phyloP scores from a whole-genome alignment of 169 alveolate species.

The Plasmodium malariae region DNA sequence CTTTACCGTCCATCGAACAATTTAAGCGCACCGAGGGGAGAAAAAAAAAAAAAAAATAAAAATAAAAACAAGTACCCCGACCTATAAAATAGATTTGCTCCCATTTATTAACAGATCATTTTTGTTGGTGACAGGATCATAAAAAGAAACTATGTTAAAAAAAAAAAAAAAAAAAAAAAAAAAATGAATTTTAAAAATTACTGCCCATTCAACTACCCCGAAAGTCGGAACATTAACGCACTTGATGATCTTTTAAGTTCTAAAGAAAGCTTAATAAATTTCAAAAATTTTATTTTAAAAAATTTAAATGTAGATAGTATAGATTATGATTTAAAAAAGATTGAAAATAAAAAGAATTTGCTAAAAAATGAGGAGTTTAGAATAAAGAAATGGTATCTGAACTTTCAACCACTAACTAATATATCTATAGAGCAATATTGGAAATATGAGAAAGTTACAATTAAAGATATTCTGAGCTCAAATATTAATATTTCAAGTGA shows the following conservation, averaged over 20 bases:
- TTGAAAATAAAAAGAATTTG: conserved; percentile 33
- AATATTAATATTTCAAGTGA: conserved; percentile 9
- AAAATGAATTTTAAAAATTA: conserved; percentile 32
- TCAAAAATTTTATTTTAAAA: conserved; percentile 26
- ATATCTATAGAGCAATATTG: conserved; percentile 72
- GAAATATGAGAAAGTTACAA: conserved; percentile 74
- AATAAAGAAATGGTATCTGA: conserved; percentile 64
- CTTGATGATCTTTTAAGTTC: conserved; percentile 23
- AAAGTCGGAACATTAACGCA: conserved; percentile 39
- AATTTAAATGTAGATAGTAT: conserved; percentile 29
- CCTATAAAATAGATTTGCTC: too few species aligned
- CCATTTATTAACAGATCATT: too few species aligned
- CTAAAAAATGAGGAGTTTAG: conserved; percentile 24
- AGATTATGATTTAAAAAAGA: conserved; percentile 30
- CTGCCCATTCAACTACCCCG: conserved; percentile 49
- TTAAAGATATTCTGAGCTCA: conserved; percentile 54
- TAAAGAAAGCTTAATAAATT: conserved; percentile 17
- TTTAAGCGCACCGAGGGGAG: too few species aligned
- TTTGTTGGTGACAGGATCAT: too few species aligned
- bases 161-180: neutral
- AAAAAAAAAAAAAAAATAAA: neutral
- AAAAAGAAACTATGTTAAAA: too few species aligned
- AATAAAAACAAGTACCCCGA: too few species aligned
- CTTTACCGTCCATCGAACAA: too few species aligned
- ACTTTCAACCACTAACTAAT: conserved; percentile 64